Base-by-base conservation (phyloP, 1,284 basidiomycete species). In the Pascua guehoae region DNA sequence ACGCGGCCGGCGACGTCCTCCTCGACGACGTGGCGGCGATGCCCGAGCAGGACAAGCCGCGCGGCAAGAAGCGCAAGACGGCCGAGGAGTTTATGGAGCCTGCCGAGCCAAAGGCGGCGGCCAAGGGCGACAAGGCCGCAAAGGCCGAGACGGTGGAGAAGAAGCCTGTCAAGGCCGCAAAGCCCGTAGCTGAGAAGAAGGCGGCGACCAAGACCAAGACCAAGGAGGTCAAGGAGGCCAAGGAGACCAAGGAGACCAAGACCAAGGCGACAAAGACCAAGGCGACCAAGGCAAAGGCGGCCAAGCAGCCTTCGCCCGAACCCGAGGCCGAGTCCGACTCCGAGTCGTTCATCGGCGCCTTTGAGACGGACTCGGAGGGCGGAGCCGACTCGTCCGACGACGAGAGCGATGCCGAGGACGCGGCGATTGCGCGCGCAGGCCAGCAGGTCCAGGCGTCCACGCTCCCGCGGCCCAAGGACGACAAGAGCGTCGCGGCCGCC, bases 391-490 rank as follows among this genome's bases (percentile, higher is more conserved):
- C 87, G 17, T 89, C 88, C 1, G 86, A 87, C 59, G 90, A 92
- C 54, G 89, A 91, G 54, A 82, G 83, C 45, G 79, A 78, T n/a
- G 79, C 80, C 60, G 83, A 81, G 49, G 83, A 83, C 46, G 72
- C 79, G 12, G 83, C 79, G 0, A 65, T 75, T 11, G 70, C 73
- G 43, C 68, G 64, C 36, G 75, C 71, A 3, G 67, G 58, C 69
- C 60, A 62, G 51, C 65, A 63, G 50, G 53, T 92, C 48, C 86
- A 92, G 64, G 78, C 90, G 18, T 76, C 73, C 15, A 86, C 83
- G 64, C 80, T 95, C 41, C 91, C 91, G 0, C 89, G 87, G 1
- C 86, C 88, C 36, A 92, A 91, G 70, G 90, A 92, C 73, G 90
- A 93, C 69, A 85, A 81, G 47, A 82, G 81, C 1, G 88, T 95